Base-by-base conservation (phyloP, 495 filamentous ascomycete genomes). In the Aspergillus kassunensis region DNA sequence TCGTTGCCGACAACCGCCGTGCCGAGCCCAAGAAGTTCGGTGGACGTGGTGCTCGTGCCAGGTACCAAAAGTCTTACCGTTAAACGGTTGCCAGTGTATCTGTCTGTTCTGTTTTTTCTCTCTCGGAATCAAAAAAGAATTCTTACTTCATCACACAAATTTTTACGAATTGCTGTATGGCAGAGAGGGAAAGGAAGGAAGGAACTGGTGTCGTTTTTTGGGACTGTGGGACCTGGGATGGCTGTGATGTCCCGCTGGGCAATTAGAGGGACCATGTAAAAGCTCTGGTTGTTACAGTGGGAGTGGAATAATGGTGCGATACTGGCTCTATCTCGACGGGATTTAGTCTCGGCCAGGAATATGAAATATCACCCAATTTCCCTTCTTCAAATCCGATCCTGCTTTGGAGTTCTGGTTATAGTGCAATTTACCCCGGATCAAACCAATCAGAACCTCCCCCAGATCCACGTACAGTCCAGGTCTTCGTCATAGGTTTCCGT, bases 1-100 rank as follows among this genome's bases (percentile, higher is more conserved):
- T 98, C 62, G 93, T 98, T 60, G 95, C 93, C 71, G 93, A 98
- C 71, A 96, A 96, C 82, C 81, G 92, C 62, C 88, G 93, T 56
- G 87, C 87, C 70, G 89, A 93, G 78, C 89, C 89, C 67, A 93
- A 93, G 88, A 92, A 92, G 79, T 91, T 93, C 73, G 76, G 80
- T 71, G 72, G 72, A 67, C 90, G 86, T 60, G 93, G 93, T 82
- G 93, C 93, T 62, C 88, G 93, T 65, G 80, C 93, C 66, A 85
- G 91, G 68, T 98, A 91, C 90, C 93, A 98, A 80, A 98, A 89
- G 73, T 88, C 79, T 36, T 88, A 87, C 76, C 80, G 81, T 81
- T 86, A 77, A 76, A 63, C 63, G 65, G 47, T 18, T 21, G 46
- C 12, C 41, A 24, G 44, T 29, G n/a, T n/a, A n/a, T n/a, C n/a